Evolutionary conservation across 768 basidiomycete species (phyloP).

Genomic region (Boletales sp.): DNA sequence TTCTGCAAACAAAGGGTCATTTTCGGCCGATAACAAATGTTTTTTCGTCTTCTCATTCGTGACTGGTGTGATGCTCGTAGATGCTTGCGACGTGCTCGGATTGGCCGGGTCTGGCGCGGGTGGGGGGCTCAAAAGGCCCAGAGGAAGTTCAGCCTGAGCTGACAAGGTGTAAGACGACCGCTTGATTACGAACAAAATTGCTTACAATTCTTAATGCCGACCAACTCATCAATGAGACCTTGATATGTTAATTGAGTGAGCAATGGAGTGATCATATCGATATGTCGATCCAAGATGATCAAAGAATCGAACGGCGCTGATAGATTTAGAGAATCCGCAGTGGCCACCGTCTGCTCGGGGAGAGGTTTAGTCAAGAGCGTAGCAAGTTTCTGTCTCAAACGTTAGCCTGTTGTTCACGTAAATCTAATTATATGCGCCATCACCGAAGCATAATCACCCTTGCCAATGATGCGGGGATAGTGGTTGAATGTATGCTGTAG

Average conservation of each 20-base stretch:
- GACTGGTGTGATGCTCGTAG: conserved; percentile 46
- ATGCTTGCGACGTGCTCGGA: conserved; percentile 39
- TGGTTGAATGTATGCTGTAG: conserved; percentile 82
- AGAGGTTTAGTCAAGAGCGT: conserved; percentile 63
- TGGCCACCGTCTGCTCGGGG: conserved; percentile 37
- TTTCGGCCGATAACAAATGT: conserved; percentile 71
- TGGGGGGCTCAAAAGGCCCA: conserved; percentile 62
- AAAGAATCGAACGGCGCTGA: conserved; percentile 77
- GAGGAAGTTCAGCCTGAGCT: conserved; percentile 82
- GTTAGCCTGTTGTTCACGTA: conserved; percentile 8
- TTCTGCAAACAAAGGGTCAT: conserved; percentile 79
- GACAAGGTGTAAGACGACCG: conserved; percentile 3
- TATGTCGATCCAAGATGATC: conserved; percentile 84
- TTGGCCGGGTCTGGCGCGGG: conserved; percentile 38
- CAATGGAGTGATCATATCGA: conserved; percentile 94
- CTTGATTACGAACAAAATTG: neutral
- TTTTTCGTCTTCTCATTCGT: conserved; percentile 87
- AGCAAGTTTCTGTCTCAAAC: conserved; percentile 60
- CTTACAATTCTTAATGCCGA: conserved; percentile 88
- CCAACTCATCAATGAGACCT: conserved; percentile 89
- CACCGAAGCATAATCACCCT: conserved; percentile 85
- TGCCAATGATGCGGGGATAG: conserved; percentile 90
- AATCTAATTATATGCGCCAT: conserved; percentile 13
- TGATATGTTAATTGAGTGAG: conserved; percentile 96
- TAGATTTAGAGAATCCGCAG: conserved; percentile 40